Base-by-base conservation (phyloP, 176 grass and related monocot genomes). In the Oryza meyeriana region DNA sequence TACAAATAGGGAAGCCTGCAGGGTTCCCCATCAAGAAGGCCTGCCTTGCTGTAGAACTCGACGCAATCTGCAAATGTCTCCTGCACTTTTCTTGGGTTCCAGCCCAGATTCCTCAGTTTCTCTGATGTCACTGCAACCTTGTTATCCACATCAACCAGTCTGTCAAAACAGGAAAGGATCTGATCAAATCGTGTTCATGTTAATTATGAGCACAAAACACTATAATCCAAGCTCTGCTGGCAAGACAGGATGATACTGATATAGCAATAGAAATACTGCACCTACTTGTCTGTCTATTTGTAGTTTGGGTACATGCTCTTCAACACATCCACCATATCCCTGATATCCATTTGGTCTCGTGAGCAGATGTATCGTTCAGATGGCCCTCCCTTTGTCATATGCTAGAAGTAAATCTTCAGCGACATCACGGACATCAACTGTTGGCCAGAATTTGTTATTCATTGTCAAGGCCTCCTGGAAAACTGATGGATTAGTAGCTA, bases 31-130 rank as follows among this genome's bases (percentile, higher is more conserved):
- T 47, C 44, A 5, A 47, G 44, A 14, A 47, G 14, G 3, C 44
- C 44, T 47, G 44, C 44, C 14, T 77, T 55, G 25, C 30, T 14
- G 3, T 55, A 84, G 6, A 41, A 76, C 17, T 89, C 13, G 24
- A 89, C 4, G 55, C 48, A 42, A 6, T 84, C 81, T 2, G 6
- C 5, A 16, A 89, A 48, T 5, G 27, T 85, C 64, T 85, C 70
- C 77, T 80, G 30, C 4, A 76, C 4, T 11, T 77, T 44, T 50
- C 69, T 80, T 31, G 48, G 66, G 10, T 76, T 89, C 82, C 87
- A 89, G 5, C 87, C 81, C 24, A 85, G 22, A 18, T 76, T 89
- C 39, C 58, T 80, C 10, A 89, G 65, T 40, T 89, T 89, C 0
- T 76, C 87, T 0, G 81, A 85, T 13, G n/a, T 48, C 16, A 76